Percentiles rank a stretch among this genome's conserved stretches.
phyloP scores from a whole-genome alignment of 192 early-diverging fungal species.

The Coemansia sp. region DNA sequence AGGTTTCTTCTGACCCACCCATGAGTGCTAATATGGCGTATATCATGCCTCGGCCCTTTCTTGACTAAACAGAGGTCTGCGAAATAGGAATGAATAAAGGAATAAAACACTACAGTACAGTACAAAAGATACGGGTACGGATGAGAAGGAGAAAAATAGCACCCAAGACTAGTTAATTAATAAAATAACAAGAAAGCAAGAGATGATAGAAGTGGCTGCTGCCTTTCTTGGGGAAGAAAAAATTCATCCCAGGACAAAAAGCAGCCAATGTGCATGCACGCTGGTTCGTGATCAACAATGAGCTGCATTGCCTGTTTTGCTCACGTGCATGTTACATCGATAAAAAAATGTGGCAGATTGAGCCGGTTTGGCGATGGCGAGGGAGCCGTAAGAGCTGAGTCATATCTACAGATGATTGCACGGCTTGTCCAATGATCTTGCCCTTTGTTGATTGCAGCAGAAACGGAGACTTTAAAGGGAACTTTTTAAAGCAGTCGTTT shows the following conservation, averaged over 20 bases:
- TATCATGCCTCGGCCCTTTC: conserved; percentile 19
- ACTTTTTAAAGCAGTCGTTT: not conserved
- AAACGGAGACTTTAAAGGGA: not conserved
- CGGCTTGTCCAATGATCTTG: conserved; percentile 3
- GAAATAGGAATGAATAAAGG: not conserved
- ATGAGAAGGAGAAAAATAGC: no score
- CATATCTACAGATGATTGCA: not conserved
- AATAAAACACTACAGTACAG: not conserved
- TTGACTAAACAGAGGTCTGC: no score
- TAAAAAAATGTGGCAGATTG: not conserved
- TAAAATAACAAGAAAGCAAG: not conserved
- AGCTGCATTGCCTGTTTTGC: conserved; percentile 3
- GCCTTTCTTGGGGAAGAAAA: not conserved
- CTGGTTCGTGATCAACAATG: conserved; percentile 11
- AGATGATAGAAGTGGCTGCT: not conserved
- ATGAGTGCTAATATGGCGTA: conserved; percentile 43
- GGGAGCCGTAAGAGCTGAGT: not conserved
- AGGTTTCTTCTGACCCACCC: conserved; percentile 34
- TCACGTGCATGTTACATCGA: conserved; percentile 7
- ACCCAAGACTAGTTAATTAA: no score
- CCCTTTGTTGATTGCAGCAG: conserved; percentile 1
- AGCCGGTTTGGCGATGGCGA: not conserved
- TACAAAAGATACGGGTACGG: not conserved
- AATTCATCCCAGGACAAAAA: not conserved
- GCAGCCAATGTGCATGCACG: conserved; percentile 1